Evolutionary conservation across 2,329 filamentous ascomycete species (phyloP).

Genomic region (Trichoderma semiorbis): DNA sequence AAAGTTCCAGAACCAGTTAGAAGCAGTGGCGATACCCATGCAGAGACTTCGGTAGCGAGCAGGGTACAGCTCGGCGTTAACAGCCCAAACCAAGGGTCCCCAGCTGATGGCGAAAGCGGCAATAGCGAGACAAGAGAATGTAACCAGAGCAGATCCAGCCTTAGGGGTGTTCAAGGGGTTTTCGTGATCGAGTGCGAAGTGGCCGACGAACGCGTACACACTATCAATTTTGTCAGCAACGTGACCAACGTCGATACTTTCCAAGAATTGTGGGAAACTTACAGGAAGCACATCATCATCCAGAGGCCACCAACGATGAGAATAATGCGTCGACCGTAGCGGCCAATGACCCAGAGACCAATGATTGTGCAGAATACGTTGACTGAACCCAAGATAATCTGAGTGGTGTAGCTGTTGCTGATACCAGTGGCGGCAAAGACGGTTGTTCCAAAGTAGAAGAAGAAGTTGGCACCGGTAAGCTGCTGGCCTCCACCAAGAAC

Average conservation of each 20-base stretch:
- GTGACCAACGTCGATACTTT: neutral
- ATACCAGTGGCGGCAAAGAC: conserved; percentile 14
- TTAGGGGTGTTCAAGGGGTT: conserved; percentile 10
- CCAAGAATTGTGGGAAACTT: neutral
- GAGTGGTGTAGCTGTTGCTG: conserved; percentile 12
- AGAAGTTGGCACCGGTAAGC: conserved; percentile 12
- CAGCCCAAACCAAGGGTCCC: conserved; percentile 5
- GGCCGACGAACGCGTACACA: conserved; percentile 11
- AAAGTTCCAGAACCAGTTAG: conserved; percentile 16
- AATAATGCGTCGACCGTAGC: neutral
- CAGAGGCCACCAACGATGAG: conserved; percentile 3
- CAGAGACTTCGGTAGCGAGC: conserved; percentile 9
- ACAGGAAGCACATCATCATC: conserved; percentile 16
- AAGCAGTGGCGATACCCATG: conserved; percentile 9
- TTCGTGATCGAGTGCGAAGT: conserved; percentile 10
- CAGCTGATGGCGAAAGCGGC: conserved; percentile 11
- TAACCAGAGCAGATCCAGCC: conserved; percentile 8
- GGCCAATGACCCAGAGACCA: conserved; percentile 5
- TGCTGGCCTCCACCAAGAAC: conserved; percentile 7
- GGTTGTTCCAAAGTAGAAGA: conserved; percentile 12
- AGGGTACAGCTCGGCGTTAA: conserved; percentile 10
- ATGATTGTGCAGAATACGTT: conserved; percentile 11
- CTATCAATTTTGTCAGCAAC: neutral
- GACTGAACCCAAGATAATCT: conserved; percentile 12
- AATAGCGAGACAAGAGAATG: conserved; percentile 12